phyloP scores from a whole-genome alignment of 208 protist genomes.

The Crithidia brevicula region DNA sequence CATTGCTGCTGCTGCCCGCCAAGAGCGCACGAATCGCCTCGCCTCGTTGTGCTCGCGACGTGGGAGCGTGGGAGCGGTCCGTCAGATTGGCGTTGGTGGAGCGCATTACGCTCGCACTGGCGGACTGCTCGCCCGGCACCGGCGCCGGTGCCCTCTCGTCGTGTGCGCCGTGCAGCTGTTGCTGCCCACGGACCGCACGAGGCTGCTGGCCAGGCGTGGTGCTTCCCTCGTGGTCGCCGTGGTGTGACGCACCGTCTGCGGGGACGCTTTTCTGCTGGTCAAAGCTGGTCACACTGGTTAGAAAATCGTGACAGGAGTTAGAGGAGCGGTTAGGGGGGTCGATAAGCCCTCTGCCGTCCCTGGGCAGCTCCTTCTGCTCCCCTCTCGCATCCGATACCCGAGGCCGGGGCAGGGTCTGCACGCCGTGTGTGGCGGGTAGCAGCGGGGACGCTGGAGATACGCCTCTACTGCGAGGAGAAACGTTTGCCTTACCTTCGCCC shows the following conservation, averaged over 20 bases:
- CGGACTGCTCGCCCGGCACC: background rate
- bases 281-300: constrained; percentile 1
- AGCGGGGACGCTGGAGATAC: background rate
- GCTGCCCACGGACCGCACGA: background rate
- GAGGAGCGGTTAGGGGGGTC: background rate
- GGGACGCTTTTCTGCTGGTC: constrained; percentile 1
- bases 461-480: background rate
- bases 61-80: background rate
- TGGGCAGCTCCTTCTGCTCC: background rate
- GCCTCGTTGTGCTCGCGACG: too few species aligned
- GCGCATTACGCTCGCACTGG: background rate
- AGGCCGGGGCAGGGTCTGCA: background rate
- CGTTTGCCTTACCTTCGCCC: background rate
- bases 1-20: background rate
- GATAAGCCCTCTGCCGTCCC: background rate
- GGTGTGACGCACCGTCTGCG: background rate
- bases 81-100: background rate
- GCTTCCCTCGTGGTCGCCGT: background rate
- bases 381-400: background rate
- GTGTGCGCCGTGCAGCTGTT: background rate
- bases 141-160: background rate
- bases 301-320: constrained; percentile 1
- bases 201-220: background rate
- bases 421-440: background rate
- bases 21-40: background rate